Percentiles rank a stretch among this genome's conserved stretches.
Conservation (phyloP, 2,329 filamentous ascomycete species). For the Colletotrichum destructivum region DNA sequence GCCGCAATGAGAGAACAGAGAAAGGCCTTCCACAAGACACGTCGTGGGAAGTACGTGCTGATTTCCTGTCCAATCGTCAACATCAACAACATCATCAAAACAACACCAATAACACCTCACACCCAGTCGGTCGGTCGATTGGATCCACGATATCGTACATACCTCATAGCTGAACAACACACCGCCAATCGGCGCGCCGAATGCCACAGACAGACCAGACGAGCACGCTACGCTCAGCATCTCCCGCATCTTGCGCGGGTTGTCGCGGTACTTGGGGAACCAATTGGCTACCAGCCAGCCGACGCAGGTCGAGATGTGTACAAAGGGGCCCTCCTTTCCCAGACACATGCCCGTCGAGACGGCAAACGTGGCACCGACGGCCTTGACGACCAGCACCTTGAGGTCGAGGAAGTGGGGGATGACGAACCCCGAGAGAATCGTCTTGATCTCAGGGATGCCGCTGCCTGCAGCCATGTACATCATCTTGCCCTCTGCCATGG, state of each 20-base stretch:
- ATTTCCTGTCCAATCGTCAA: slow-evolving; percentile 60
- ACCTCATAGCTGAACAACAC: slow-evolving; percentile 72
- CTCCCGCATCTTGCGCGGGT: slow-evolving; percentile 71
- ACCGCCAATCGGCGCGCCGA: slow-evolving; percentile 74
- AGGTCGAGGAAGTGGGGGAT: slow-evolving; percentile 71
- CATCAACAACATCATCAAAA: neutral
- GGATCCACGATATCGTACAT: slow-evolving; percentile 36
- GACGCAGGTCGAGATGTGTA: slow-evolving; percentile 73
- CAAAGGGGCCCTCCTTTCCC: slow-evolving; percentile 74
- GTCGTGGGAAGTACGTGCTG: slow-evolving; percentile 71
- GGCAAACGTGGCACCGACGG: slow-evolving; percentile 70
- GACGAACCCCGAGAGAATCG: slow-evolving; percentile 72
- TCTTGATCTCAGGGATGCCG: slow-evolving; percentile 75
- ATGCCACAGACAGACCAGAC: slow-evolving; percentile 71
- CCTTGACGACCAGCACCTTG: slow-evolving; percentile 70
- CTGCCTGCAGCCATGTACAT: slow-evolving; percentile 73
- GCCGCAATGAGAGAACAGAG: slow-evolving; percentile 71
- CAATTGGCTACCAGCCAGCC: slow-evolving; percentile 65
- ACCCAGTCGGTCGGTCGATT: neutral
- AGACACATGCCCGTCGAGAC: slow-evolving; percentile 73
- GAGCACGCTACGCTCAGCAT: slow-evolving; percentile 71
- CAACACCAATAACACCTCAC: no score
- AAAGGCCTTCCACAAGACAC: slow-evolving; percentile 70
- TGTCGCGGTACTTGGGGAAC: slow-evolving; percentile 71
- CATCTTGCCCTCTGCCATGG: slow-evolving; percentile 56